Evolutionary conservation across 139 green algal species (phyloP).

Genomic region (Chlorella ohadii): DNA sequence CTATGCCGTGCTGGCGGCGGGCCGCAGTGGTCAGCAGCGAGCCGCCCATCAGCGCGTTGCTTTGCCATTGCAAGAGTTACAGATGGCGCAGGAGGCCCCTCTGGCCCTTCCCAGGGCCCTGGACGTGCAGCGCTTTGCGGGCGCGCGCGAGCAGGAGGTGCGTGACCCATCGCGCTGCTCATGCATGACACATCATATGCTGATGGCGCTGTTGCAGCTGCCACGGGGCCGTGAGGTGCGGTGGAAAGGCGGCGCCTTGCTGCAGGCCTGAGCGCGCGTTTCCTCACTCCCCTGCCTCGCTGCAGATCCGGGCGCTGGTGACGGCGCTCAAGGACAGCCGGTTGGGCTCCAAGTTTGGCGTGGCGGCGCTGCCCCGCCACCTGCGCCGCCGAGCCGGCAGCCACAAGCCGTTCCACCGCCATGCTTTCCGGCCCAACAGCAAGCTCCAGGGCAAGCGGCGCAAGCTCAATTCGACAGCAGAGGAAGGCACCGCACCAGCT

Average conservation of each 20-base stretch:
- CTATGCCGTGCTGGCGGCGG: too few species aligned
- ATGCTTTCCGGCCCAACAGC: constrained; percentile 44
- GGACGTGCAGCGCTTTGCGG: constrained; percentile 44
- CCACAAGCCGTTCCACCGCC: constrained; percentile 52
- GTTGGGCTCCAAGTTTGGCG: constrained; percentile 28
- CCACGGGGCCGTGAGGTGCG: too few species aligned
- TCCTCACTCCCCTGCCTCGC: background rate
- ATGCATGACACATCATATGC: background rate
- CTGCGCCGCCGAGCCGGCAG: constrained; percentile 50
- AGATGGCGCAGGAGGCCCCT: background rate
- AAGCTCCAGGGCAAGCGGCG: constrained; percentile 18
- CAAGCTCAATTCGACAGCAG: background rate
- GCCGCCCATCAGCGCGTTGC: too few species aligned
- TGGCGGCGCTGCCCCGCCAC: constrained; percentile 31
- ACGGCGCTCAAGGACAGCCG: background rate
- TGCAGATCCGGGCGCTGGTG: constrained; percentile 36
- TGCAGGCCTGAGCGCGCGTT: background rate
- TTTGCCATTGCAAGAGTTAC: too few species aligned
- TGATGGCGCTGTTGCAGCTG: background rate
- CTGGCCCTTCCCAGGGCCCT: constrained; percentile 29
- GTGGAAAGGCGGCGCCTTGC: background rate
- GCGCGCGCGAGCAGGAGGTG: constrained; percentile 37
- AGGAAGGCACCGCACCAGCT: background rate
- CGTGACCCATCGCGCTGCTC: too few species aligned
- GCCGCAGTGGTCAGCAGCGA: too few species aligned